Conservation (phyloP, 2,329 filamentous ascomycete species). For the Cylindrodendrum hubeiense region DNA sequence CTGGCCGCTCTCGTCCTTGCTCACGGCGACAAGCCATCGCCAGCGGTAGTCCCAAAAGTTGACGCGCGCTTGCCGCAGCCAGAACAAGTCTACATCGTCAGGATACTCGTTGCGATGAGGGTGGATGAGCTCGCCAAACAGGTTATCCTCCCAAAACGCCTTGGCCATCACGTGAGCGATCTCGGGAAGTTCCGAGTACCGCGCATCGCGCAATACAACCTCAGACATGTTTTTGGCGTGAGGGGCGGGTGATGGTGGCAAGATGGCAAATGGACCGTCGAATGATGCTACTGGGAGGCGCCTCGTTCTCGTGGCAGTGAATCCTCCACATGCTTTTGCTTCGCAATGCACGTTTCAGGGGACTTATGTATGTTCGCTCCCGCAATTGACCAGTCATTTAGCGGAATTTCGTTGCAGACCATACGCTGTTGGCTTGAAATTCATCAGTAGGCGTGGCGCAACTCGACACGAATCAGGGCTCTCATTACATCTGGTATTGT, state of each 20-base stretch:
- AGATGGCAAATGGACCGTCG: background rate
- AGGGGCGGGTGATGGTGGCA: background rate
- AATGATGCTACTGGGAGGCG: constrained; percentile 7
- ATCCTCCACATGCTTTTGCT: constrained; percentile 5
- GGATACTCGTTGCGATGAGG: constrained; percentile 49
- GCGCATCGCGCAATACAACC: constrained; percentile 29
- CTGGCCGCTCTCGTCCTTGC: constrained; percentile 25
- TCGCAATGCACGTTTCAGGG: constrained; percentile 12
- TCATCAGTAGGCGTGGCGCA: constrained; percentile 7
- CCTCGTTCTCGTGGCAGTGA: constrained; percentile 1
- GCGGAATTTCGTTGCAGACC: background rate
- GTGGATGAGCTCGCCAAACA: constrained; percentile 51
- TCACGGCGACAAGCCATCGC: constrained; percentile 44
- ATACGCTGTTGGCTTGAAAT: background rate
- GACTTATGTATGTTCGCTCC: constrained; percentile 8
- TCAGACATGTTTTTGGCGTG: constrained; percentile 25
- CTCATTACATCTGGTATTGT: background rate
- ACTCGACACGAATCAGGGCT: background rate
- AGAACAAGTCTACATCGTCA: constrained; percentile 47
- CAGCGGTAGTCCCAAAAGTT: constrained; percentile 46
- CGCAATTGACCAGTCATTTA: background rate
- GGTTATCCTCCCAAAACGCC: constrained; percentile 50
- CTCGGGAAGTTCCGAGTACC: constrained; percentile 42
- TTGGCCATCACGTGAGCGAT: constrained; percentile 46
- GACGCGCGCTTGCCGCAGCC: constrained; percentile 42